Conservation (phyloP, 78 protist genomes). For the Speleostelium caveatum region DNA sequence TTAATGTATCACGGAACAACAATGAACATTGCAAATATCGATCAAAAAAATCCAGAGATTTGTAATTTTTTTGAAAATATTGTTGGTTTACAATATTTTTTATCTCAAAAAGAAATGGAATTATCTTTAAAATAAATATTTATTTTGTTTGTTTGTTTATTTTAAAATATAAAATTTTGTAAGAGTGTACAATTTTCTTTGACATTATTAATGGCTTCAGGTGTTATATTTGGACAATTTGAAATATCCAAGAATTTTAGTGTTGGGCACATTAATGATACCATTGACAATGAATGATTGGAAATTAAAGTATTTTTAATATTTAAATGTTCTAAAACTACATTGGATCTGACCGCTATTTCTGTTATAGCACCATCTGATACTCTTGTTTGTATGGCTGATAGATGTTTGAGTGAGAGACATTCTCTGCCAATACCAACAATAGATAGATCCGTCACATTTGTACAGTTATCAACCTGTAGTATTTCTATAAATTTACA, state of each 20-base stretch:
- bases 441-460: conserved; percentile 40
- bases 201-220: too few relatives aligned
- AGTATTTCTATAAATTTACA: conserved; percentile 24
- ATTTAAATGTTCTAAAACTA: not conserved
- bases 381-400: not conserved
- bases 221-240: conserved; percentile 36
- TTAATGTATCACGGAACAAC: too few relatives aligned
- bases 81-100: too few relatives aligned
- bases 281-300: not conserved
- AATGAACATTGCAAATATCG: too few relatives aligned
- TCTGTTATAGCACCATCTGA: conserved; percentile 35
- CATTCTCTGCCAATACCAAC: conserved; percentile 77
- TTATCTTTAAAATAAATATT: too few relatives aligned
- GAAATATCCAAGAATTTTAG: conserved; percentile 13
- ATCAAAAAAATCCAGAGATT: too few relatives aligned
- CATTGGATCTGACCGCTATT: conserved; percentile 43
- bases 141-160: too few relatives aligned
- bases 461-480: conserved; percentile 22
- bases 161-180: too few relatives aligned
- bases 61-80: too few relatives aligned
- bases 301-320: not conserved
- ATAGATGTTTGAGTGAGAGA: not conserved
- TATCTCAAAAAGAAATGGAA: too few relatives aligned
- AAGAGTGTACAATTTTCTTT: too few relatives aligned
- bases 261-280: conserved; percentile 32